These are phyloP conservation scores for Cruciata laevipes DNA, from an alignment of 257 asterid genomes.

Conservation along the genomic window DNA sequence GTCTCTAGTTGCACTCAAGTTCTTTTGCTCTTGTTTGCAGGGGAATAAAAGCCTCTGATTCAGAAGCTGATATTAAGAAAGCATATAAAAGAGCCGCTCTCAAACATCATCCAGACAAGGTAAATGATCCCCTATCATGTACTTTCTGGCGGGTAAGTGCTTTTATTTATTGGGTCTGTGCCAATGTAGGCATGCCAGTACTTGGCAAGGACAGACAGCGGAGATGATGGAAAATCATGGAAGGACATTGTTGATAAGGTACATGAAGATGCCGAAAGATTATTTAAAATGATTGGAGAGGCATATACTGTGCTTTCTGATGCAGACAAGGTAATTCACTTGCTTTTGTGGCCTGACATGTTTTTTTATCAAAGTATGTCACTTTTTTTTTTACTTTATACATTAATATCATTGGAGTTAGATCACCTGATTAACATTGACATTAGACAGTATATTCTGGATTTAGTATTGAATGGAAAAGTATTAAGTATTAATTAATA, in stretches of 20 bases:
- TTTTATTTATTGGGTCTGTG: conserved; percentile 11
- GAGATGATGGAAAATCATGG: conserved; percentile 66
- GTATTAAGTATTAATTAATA: not conserved
- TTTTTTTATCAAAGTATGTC: not conserved
- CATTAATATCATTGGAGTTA: not conserved
- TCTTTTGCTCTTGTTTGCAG: conserved; percentile 35
- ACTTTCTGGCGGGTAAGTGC: conserved; percentile 7
- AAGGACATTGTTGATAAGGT: conserved; percentile 70
- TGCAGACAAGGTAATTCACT: conserved; percentile 54
- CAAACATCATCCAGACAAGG: conserved; percentile 98
- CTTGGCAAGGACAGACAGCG: conserved; percentile 54
- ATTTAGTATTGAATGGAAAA: not conserved
- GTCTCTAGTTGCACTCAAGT: not conserved
- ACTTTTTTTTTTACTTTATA: not conserved
- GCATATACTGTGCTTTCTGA: conserved; percentile 90
- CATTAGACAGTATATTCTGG: not conserved
- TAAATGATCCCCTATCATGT: conserved; percentile 14
- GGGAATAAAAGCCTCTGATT: conserved; percentile 76
- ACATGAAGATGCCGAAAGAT: conserved; percentile 76
- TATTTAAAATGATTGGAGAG: conserved; percentile 90
- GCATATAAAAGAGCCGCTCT: conserved; percentile 97
- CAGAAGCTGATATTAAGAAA: conserved; percentile 87
- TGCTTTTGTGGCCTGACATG: not conserved
- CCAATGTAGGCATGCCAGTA: conserved; percentile 69
- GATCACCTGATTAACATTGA: not conserved